Evolutionary conservation across 2,329 filamentous ascomycete genomes (phyloP).

Genomic region (Aphanocladium album): DNA sequence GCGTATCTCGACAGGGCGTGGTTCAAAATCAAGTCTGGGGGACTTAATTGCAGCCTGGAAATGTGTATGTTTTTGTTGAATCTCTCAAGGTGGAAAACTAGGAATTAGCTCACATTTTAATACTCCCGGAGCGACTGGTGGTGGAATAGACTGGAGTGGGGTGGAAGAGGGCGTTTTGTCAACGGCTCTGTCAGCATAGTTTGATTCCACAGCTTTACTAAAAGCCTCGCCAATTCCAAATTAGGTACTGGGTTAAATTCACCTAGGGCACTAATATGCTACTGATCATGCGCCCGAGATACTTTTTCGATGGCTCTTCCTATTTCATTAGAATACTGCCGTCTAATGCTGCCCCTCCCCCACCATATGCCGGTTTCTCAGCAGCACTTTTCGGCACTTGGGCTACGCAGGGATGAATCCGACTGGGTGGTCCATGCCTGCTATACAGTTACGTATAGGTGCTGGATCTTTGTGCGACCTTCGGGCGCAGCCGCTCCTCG

Average conservation of each 20-base stretch:
- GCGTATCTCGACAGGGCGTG: neutral
- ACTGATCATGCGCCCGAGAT: no score
- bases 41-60: neutral
- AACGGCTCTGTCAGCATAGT: neutral
- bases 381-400: neutral
- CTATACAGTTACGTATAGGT: no score
- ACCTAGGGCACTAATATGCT: no score
- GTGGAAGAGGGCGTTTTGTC: slow-evolving; percentile 1
- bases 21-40: neutral
- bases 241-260: neutral
- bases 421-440: neutral
- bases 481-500: neutral
- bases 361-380: neutral
- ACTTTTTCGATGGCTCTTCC: neutral
- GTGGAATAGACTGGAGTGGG: slow-evolving; percentile 4
- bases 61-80: neutral
- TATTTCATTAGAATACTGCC: neutral
- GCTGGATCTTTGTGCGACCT: neutral
- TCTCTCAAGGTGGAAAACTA: neutral
- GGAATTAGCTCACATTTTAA: neutral
- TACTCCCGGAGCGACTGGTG: neutral
- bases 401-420: neutral
- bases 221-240: neutral
- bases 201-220: neutral
- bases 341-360: neutral